Evolutionary conservation across 2,329 filamentous ascomycete genomes (phyloP), one percentile per base, ranked within the genome.

Genomic region (Phaeomoniella chlamydospora): DNA sequence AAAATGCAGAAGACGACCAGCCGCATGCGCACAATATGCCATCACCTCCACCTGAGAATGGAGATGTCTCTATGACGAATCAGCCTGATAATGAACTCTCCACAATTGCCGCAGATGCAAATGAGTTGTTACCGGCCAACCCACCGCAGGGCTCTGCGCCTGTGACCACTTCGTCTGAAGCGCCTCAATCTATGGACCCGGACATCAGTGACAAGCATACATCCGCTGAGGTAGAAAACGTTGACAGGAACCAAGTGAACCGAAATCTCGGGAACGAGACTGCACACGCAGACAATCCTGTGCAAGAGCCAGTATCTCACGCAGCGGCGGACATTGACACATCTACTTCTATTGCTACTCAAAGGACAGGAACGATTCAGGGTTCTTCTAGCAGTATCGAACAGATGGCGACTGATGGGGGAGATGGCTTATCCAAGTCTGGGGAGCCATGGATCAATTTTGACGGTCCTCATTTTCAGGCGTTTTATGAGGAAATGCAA

Each of bases 61-160:
- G 13, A 5, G 33, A 34, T 35, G 34, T 18, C 14, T 22, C 37
- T 13, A 18, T 37, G 33, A 31, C 34, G 16, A 29, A 33, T 15
- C 39, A 35, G 12, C 37, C 36, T 9, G 31, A 29, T 15, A 10
- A 38, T 13, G 29, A 61, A 37, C 49, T 64, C 32, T 63, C 59
- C 15, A 50, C 62, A 47, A 64, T 64, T 32, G 61, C 61, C 5
- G 61, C 61, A 9, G 62, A 59, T 22, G 61, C 61, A 18, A 62
- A 53, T 40, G 59, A 63, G 43, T 63, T 62, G 52, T 57, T 61
- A 22, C 56, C 58, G 2, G 54, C 62, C 15, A 52, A 50, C 19
- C 41, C 54, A 29, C 42, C 52, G 17, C 45, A 59, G 41, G 55
- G 58, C 36, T 49, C 50, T 33, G 56, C 6, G 22, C 29, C 36